Percentiles rank a stretch among this genome's conserved stretches.
These are phyloP conservation scores for Suillus hirtellus DNA, from an alignment of 768 basidiomycete species.

Conservation along the genomic window DNA sequence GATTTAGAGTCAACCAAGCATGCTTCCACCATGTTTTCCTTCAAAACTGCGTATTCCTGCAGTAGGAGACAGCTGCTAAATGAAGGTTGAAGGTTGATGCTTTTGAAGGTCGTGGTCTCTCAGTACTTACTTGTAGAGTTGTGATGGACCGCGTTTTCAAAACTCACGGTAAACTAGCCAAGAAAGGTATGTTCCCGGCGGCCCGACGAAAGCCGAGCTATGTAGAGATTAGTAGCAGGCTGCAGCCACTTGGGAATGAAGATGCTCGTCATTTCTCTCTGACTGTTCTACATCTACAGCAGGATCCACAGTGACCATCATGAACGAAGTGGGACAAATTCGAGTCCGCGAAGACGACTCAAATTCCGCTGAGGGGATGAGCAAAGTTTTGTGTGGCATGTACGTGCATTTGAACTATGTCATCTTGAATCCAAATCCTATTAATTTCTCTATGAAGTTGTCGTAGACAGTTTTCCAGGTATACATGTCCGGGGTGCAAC, in stretches of 20 bases:
- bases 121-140: not conserved
- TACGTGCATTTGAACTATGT: conserved; percentile 28
- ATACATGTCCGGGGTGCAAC: conserved; percentile 83
- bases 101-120: not conserved
- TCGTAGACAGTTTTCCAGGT: conserved; percentile 71
- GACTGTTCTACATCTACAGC: not conserved
- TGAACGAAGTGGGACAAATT: conserved; percentile 18
- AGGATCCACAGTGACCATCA: conserved; percentile 3
- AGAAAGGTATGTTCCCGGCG: conserved; percentile 5
- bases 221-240: not conserved
- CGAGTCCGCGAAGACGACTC: conserved; percentile 9
- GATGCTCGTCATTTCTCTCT: not conserved
- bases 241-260: not conserved
- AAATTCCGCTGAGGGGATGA: not conserved
- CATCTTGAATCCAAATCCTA: conserved; percentile 6
- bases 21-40: conserved; percentile 42
- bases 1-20: conserved; percentile 48
- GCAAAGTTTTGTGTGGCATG: conserved; percentile 45
- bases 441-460: conserved; percentile 48
- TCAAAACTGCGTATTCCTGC: not conserved
- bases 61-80: not conserved
- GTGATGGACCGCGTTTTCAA: not conserved
- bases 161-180: not conserved
- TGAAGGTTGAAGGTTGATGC: too few species aligned
- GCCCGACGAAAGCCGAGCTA: not conserved